phyloP scores from a whole-genome alignment of 139 green algal species.

The Haematococcus lacustris region DNA sequence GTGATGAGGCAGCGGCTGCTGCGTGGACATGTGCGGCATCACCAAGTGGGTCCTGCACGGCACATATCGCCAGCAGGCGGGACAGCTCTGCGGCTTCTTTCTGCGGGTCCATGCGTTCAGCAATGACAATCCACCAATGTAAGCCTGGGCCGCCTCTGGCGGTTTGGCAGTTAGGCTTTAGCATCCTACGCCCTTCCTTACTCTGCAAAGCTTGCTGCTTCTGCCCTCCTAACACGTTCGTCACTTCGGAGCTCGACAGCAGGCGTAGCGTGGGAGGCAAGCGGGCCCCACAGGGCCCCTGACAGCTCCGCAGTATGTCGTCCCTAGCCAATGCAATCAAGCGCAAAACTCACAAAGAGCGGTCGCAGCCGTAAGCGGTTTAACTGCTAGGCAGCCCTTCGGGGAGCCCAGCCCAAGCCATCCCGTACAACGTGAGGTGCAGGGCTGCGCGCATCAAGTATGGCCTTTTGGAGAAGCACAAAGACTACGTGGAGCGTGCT shows the following conservation, averaged over 20 bases:
- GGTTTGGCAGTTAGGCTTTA: neutral
- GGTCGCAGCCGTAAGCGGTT: slow-evolving; percentile 78
- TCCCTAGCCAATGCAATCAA: slow-evolving; percentile 85
- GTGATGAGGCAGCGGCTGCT: too few relatives aligned
- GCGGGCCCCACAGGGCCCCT: neutral
- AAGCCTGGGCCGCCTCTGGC: neutral
- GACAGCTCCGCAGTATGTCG: slow-evolving; percentile 38
- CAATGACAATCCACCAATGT: neutral
- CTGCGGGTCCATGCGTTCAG: slow-evolving; percentile 22
- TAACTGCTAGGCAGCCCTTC: neutral
- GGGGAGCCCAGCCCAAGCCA: slow-evolving; percentile 25
- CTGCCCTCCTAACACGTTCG: neutral
- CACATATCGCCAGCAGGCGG: slow-evolving; percentile 44
- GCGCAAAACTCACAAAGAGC: slow-evolving; percentile 91
- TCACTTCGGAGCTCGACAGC: neutral
- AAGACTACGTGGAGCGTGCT: slow-evolving; percentile 90
- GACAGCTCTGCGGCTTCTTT: slow-evolving; percentile 63
- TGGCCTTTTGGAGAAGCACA: slow-evolving; percentile 95
- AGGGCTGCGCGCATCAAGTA: slow-evolving; percentile 54
- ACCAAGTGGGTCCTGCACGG: too few relatives aligned
- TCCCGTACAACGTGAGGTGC: slow-evolving; percentile 87
- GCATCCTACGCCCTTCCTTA: neutral
- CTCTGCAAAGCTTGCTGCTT: neutral
- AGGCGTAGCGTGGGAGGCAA: neutral
- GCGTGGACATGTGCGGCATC: too few relatives aligned